Base-by-base conservation (phyloP, 2,329 filamentous ascomycete genomes). In the Apiospora arundinis region DNA sequence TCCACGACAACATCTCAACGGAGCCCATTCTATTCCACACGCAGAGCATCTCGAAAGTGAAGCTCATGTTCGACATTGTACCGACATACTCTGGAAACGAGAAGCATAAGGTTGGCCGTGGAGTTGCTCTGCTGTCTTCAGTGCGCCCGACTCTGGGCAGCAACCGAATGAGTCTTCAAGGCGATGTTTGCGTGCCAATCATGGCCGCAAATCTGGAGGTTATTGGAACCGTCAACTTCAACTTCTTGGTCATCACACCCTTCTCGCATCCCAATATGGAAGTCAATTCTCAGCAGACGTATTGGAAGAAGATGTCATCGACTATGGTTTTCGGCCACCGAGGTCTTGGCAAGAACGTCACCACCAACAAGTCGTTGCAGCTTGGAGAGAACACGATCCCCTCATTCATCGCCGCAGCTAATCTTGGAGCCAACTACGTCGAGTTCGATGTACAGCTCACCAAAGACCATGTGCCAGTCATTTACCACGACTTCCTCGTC, bases 401-500 rank as follows among this genome's bases (percentile, higher is more conserved):
- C 70, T 98, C 96, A 0, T 99, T 99, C 82, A 97, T 98, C 78
- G 94, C 95, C 2, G 96, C 96, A 2, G 95, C 95, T 60, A 98
- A 98, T 75, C 83, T 99, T 69, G 96, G 96, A 11, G 96, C 90
- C 3, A 88, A 92, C 70, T 92, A 92, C 76, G 90, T 92, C 66
- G 90, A 92, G 76, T 92, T 93, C 78, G 96, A 99, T 80, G 96
- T 99, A 0, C 96, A 99, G 80, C 86, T 99, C 49, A 99, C 96
- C n/a, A 99, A 99, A 79, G 96, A 99, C 79, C 95, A 97, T 77
- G 95, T 99, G 1, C 96, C 96, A 0, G 95, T 99, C 74, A 97
- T 99, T 77, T 99, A 99, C 80, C 96, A 99, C 80, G 96, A 99
- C 81, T 99, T 99, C 78, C 87, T 98, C 18, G 96, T 99, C 80